Evolutionary conservation across 1,139 yeast genomes (phyloP), one percentile per base, ranked within the genome.

Genomic region (Suhomyces anneliseae): DNA sequence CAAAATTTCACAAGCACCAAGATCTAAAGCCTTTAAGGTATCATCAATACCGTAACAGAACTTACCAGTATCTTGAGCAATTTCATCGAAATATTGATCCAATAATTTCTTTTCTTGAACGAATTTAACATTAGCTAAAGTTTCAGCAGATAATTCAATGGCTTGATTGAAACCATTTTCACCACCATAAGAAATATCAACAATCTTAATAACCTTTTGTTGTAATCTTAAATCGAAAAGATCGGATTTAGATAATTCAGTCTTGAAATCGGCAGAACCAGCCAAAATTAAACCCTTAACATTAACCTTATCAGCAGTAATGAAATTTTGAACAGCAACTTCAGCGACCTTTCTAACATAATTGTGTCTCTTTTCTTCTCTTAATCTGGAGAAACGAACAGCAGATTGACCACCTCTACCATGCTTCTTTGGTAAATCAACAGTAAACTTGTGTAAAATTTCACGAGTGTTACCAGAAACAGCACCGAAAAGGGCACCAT

Each of bases 371-470:
- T 93, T 93, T 75, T 95, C 99, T 61, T 93, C 99, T 82, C 99
- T 88, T 70, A 93, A 81, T 79, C 99, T 92, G 39, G 97, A 87
- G 78, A 93, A 93, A 89, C 99, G 98, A 58, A 93, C 69, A 40
- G 99, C 99, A 53, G 99, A 93, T 78, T 93, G 99, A 86, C 99
- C 99, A 87, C 99, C 99, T 81, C 99, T 88, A 62, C 99, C 99
- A 78, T 93, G 99, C 88, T 93, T 93, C 77, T 93, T 93, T 59
- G 99, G 99, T 64, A 93, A 79, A 70, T 93, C 99, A 50, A 93
- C 99, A 3, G 97, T 87, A 73, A 93, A 93, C 71, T 93, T 93
- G 72, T 93, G 97, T 65, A 93, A 77, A 44, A 93, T 88, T 55
- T 95, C 97, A 77, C 99, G 85, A 44, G 96, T 92, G 75, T 93